Evolutionary conservation across 257 asterid genomes (phyloP).

Genomic region (Solanum pinnatisectum): DNA sequence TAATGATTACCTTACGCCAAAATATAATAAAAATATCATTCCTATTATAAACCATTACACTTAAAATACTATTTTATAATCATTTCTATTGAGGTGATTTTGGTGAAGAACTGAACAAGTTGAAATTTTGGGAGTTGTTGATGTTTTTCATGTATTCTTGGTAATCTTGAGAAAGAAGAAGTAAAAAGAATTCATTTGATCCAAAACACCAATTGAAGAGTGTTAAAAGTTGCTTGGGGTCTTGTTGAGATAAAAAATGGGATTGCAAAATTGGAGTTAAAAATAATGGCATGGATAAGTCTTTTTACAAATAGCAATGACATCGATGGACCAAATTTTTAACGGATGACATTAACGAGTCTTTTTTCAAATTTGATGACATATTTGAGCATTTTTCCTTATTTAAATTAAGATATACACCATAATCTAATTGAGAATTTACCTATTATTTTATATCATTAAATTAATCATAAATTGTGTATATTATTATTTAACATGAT

Average conservation of each 20-base stretch:
- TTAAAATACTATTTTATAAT: background rate
- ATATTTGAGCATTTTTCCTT: background rate
- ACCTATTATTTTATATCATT: background rate
- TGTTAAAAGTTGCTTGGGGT: background rate
- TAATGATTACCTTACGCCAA: too few relatives aligned
- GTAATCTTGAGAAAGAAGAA: too few relatives aligned
- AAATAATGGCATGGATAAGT: too few relatives aligned
- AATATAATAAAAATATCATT: too few relatives aligned
- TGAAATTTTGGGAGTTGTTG: background rate
- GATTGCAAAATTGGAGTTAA: background rate
- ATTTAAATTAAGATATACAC: background rate
- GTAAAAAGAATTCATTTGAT: background rate
- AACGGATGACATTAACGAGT: background rate
- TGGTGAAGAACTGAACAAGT: background rate
- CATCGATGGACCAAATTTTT: background rate
- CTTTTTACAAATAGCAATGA: background rate
- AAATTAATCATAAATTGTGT: background rate
- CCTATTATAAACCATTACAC: background rate
- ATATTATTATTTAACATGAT: background rate
- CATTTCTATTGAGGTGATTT: background rate
- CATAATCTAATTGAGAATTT: background rate
- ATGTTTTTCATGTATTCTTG: background rate
- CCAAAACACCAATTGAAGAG: background rate
- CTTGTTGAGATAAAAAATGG: background rate
- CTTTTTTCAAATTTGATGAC: background rate